Evolutionary conservation across 768 basidiomycete genomes (phyloP).

Genomic region (Terana coerulea): DNA sequence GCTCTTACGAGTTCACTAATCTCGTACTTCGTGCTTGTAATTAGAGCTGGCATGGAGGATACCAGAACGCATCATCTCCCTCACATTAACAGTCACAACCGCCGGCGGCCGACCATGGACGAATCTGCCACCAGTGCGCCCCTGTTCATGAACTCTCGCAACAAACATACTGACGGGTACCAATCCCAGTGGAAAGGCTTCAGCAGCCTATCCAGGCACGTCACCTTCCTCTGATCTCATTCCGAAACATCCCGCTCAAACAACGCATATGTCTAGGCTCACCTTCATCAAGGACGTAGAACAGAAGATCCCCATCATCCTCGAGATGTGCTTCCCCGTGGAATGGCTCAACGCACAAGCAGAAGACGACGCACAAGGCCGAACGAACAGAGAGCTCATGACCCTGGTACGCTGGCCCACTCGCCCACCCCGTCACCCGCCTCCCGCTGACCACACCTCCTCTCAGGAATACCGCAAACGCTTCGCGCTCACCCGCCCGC

Average conservation of each 20-base stretch:
- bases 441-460: neutral
- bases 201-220: slow-evolving; percentile 1
- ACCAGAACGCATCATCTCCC: slow-evolving; percentile 61
- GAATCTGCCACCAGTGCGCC: slow-evolving; percentile 64
- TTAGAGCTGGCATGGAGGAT: slow-evolving; percentile 67
- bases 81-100: slow-evolving; percentile 67
- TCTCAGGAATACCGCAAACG: slow-evolving; percentile 44
- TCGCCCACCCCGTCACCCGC: neutral
- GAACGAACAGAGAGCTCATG: slow-evolving; percentile 64
- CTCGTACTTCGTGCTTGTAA: slow-evolving; percentile 5
- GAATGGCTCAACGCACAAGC: slow-evolving; percentile 58
- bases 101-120: slow-evolving; percentile 54
- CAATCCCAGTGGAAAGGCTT: slow-evolving; percentile 19
- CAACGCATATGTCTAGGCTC: slow-evolving; percentile 27
- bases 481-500: slow-evolving; percentile 50
- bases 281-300: slow-evolving; percentile 36
- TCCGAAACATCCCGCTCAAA: neutral
- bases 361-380: slow-evolving; percentile 48
- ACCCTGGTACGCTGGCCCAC: slow-evolving; percentile 35
- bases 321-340: slow-evolving; percentile 56
- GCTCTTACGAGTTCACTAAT: neutral
- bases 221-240: neutral
- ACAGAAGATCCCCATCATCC: slow-evolving; percentile 44
- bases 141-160: neutral
- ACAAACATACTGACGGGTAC: neutral